phyloP scores from a whole-genome alignment of 305 asterid species.

The Fraxinus latifolia region DNA sequence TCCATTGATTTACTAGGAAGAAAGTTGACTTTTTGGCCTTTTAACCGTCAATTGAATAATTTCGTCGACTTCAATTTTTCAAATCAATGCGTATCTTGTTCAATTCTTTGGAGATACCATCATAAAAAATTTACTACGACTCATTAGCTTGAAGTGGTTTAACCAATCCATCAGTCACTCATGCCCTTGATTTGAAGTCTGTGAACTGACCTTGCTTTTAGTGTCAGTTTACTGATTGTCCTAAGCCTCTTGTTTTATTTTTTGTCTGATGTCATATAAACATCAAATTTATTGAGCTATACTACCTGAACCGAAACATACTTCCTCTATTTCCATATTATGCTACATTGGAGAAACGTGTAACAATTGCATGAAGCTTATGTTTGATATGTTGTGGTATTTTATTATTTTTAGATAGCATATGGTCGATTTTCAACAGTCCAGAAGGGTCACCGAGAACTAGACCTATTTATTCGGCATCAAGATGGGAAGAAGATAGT shows the following conservation, averaged over 20 bases:
- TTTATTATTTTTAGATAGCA: constrained; percentile 47
- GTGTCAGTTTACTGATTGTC: not conserved
- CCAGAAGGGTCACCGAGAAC: constrained; percentile 55
- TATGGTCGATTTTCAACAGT: constrained; percentile 67
- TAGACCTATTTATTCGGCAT: constrained; percentile 66
- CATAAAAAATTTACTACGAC: not conserved
- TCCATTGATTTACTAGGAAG: not conserved
- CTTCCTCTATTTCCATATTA: not conserved
- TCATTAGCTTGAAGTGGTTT: not conserved
- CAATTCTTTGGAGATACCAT: not conserved
- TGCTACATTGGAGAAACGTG: not conserved
- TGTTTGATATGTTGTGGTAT: constrained; percentile 4
- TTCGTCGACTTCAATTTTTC: not conserved
- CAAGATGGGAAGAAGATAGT: constrained; percentile 72
- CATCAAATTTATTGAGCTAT: not conserved
- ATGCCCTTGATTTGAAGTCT: not conserved
- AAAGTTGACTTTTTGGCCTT: not conserved
- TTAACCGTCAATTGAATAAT: not conserved
- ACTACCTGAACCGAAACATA: not conserved
- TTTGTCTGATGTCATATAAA: not conserved
- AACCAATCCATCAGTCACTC: not conserved
- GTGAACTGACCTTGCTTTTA: constrained; percentile 4
- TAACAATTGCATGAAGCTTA: not conserved
- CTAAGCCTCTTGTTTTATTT: not conserved
- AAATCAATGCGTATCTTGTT: not conserved